Evolutionary conservation across 2,329 filamentous ascomycete genomes (phyloP), one percentile per base, ranked within the genome.

Genomic region (Trichoderma hamatum): DNA sequence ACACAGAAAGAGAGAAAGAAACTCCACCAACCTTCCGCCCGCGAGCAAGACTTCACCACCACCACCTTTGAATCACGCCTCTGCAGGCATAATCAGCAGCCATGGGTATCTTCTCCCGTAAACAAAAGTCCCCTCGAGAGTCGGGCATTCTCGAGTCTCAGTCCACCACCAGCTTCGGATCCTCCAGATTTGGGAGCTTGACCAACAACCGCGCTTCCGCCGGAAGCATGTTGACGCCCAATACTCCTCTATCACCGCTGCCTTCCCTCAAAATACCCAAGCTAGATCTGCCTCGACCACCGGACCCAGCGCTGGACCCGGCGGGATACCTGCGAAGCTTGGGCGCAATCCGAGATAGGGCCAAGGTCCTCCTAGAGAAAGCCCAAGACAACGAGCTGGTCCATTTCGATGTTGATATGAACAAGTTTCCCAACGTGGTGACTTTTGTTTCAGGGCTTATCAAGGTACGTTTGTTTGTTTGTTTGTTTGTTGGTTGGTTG

Each of bases 361-460:
- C 88, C 76, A 87, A 83, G 74, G 82, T 95, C 72, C 85, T 97
- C 64, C 85, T 92, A 70, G 87, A 92, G 72, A 94, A 92, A 82
- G 93, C 94, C 11, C 85, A 92, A 75, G 85, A 84, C 72, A 93
- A 97, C 76, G 85, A 92, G 74, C 85, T 97, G 71, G 88, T 87
- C 74, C 94, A 97, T 78, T 97, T 97, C 75, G 90, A 92, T 72
- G 93, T 97, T 59, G 94, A 97, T 79, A 89, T 94, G 85, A 81
- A 80, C 80, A 96, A 95, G 80, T 95, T 97, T 78, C 81, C 85
- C 56, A 92, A 95, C 72, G 95, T 95, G 1, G 93, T 94, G 16
- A 87, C 87, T 55, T 97, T 97, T 78, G 92, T 97, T 11, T 90
- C 95, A n/a, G 90, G 92, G 51, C 95, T 97, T 72, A 97, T 97